Percentiles rank a stretch among this genome's conserved stretches.
These are phyloP conservation scores for Cocos nucifera DNA, from an alignment of 176 grass and related monocot species.

Conservation along the genomic window DNA sequence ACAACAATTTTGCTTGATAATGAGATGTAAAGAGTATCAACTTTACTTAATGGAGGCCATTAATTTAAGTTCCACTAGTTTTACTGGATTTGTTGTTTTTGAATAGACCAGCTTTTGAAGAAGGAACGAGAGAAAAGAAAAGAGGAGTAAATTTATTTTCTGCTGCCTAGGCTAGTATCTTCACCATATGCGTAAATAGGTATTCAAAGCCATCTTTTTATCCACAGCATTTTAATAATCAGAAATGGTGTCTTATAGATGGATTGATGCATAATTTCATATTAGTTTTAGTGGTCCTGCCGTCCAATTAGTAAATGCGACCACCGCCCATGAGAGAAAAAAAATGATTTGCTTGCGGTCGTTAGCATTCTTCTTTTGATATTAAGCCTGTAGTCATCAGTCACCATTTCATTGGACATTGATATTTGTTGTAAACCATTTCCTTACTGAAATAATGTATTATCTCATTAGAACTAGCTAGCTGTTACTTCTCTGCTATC, in stretches of 20 bases:
- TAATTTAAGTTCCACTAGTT: too few species aligned
- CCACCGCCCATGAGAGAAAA: conserved; percentile 6
- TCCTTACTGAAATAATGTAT: neutral
- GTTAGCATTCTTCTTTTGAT: neutral
- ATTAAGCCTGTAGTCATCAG: neutral
- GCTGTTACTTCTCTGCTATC: too few species aligned
- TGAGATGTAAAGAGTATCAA: neutral
- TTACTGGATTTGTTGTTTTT: too few species aligned
- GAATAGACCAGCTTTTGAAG: neutral
- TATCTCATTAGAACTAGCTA: neutral
- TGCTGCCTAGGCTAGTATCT: neutral
- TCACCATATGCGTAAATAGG: neutral
- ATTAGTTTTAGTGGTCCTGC: conserved; percentile 2
- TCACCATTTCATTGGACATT: neutral
- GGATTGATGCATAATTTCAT: neutral
- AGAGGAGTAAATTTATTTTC: neutral
- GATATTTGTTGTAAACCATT: neutral
- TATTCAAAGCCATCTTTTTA: conserved; percentile 1
- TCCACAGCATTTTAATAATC: neutral
- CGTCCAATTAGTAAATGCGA: neutral
- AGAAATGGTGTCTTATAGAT: neutral
- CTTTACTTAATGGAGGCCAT: conserved; percentile 1
- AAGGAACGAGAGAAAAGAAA: neutral
- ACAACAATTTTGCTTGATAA: neutral
- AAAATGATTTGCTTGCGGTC: neutral